Percentiles rank a stretch among this genome's conserved stretches.
Evolutionary conservation across 2,329 filamentous ascomycete genomes (phyloP).

Genomic region (Sclerotinia trifoliorum): DNA sequence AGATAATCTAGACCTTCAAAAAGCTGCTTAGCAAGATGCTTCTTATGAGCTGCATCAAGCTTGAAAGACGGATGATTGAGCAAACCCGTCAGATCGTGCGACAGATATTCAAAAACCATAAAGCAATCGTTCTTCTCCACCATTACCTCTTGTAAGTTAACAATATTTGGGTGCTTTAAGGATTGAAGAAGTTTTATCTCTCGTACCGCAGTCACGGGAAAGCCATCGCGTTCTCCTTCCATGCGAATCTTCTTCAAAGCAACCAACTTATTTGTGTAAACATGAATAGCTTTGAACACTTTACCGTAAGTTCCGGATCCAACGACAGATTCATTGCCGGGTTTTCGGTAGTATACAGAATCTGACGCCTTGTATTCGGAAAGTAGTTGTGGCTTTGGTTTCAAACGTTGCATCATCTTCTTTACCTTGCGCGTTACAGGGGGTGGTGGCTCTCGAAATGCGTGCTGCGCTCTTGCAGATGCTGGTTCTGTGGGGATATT

Average conservation of each 20-base stretch:
- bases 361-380: constrained; percentile 74
- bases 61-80: constrained; percentile 93
- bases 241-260: constrained; percentile 90
- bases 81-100: constrained; percentile 91
- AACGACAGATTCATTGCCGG: constrained; percentile 95
- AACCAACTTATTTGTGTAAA: constrained; percentile 82
- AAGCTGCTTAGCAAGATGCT: constrained; percentile 87
- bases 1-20: constrained; percentile 94
- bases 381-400: constrained; percentile 67
- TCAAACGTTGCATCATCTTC: constrained; percentile 67
- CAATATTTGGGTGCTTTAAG: constrained; percentile 77
- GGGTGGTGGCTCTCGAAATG: constrained; percentile 40
- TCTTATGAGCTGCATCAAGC: constrained; percentile 81
- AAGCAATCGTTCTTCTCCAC: constrained; percentile 98
- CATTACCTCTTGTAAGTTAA: constrained; percentile 88
- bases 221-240: constrained; percentile 88
- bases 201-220: constrained; percentile 85
- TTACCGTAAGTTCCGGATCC: constrained; percentile 95
- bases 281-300: constrained; percentile 89
- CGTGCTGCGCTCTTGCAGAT: constrained; percentile 44
- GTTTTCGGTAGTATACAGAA: constrained; percentile 92
- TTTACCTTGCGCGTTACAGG: constrained; percentile 56
- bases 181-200: constrained; percentile 93
- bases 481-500: constrained; percentile 54
- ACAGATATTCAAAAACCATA: constrained; percentile 99